Conservation (phyloP, 2,329 filamentous ascomycete genomes). For the Aureobasidium sp. region DNA sequence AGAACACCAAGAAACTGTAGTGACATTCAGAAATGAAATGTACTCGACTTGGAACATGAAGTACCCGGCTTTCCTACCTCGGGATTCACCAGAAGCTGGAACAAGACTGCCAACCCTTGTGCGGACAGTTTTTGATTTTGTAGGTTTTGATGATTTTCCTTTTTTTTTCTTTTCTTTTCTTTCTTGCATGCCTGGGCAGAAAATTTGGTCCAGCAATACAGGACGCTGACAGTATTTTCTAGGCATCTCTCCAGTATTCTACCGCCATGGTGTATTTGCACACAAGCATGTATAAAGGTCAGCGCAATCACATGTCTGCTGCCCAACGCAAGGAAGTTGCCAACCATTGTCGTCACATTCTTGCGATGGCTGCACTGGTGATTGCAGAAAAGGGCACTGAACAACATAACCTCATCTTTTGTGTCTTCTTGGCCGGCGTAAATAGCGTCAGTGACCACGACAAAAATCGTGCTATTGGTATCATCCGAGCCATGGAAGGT, state of each 20-base stretch:
- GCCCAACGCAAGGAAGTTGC: constrained; percentile 4
- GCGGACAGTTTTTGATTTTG: constrained; percentile 33
- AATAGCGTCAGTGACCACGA: constrained; percentile 31
- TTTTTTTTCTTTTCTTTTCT: neutral
- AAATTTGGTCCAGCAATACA: neutral
- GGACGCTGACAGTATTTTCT: neutral
- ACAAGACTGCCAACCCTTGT: constrained; percentile 22
- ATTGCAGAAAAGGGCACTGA: constrained; percentile 4
- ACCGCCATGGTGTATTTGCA: constrained; percentile 41
- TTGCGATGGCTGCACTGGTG: constrained; percentile 30
- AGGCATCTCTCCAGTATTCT: constrained; percentile 12
- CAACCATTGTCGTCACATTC: constrained; percentile 32
- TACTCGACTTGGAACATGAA: constrained; percentile 19
- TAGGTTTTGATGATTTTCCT: constrained; percentile 18
- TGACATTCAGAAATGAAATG: constrained; percentile 20
- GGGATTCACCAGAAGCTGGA: constrained; percentile 18
- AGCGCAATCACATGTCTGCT: constrained; percentile 28
- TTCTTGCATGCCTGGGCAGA: neutral
- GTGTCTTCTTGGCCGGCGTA: constrained; percentile 46
- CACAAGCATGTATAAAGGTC: constrained; percentile 44
- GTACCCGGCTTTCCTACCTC: constrained; percentile 18
- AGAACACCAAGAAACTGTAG: constrained; percentile 4
- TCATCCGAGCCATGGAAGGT: constrained; percentile 39
- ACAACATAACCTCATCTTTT: constrained; percentile 41
- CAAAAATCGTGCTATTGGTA: constrained; percentile 39